Base-by-base conservation (phyloP, 1,284 basidiomycete genomes). In the Spongispora temasekensis region DNA sequence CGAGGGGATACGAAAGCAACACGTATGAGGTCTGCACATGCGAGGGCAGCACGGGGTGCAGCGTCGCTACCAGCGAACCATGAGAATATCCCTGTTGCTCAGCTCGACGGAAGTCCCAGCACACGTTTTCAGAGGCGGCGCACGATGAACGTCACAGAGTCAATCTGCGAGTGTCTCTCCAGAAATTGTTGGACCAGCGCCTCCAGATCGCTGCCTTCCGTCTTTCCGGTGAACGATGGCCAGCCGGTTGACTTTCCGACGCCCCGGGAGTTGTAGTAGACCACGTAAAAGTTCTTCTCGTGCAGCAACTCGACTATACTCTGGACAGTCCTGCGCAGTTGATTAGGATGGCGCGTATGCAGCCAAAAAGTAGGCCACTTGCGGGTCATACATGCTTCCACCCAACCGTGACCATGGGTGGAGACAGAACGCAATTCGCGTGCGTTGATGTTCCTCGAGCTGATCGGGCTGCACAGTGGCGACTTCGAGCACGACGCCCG, bases 341-440 rank as follows among this genome's bases (percentile, higher is more conserved):
- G n/a, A 30, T 62, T 37, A 31, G 31, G 61, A 48, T 30, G 58
- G 35, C 4, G 27, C 53, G 46, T 7, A 35, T 51, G 32, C 10
- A 57, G 35, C 30, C 25, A 31, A 27, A 42, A n/a, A 31, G n/a
- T n/a, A 51, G 40, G 59, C 42, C 46, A 80, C 89, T 69, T 70
- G 92, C 91, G 87, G 82, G 68, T 93, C 90, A 63, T 84, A 71
- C 84, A 88, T 90, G 58, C 76, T 79, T 5, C 91, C 91, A 5
- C 91, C 90, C 1, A 93, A 78, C 81, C 89, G 86, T 19, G 88
- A 87, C 90, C 90, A 93, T 13, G 91, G 91, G 67, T 93, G 90
- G 17, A 90, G 76, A 63, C 86, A 86, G 12, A 93, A 73, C 0
- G 86, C 90, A 7, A 88, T 71, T 61, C 82, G 85, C 27, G 67